These are phyloP conservation scores for Acer campestre DNA, from an alignment of 345 rosid genomes.

Conservation along the genomic window DNA sequence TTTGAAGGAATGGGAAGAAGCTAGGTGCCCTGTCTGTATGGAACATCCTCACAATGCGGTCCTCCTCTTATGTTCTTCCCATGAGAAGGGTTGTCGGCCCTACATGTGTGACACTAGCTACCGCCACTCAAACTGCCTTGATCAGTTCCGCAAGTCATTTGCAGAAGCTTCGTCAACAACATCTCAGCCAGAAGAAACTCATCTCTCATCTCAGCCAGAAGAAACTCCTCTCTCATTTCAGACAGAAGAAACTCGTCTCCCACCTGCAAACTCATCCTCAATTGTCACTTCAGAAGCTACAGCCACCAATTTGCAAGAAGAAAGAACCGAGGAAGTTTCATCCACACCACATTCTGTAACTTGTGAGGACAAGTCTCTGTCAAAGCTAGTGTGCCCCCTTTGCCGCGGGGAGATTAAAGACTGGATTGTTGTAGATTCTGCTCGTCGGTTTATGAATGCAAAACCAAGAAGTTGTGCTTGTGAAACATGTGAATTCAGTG, in stretches of 20 bases:
- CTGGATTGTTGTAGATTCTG: conserved; percentile 72
- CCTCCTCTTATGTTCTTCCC: conserved; percentile 87
- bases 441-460: conserved; percentile 82
- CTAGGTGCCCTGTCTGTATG: conserved; percentile 96
- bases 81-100: conserved; percentile 92
- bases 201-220: conserved; percentile 32
- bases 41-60: conserved; percentile 99
- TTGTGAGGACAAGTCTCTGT: conserved; percentile 40
- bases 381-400: conserved; percentile 76
- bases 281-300: conserved; percentile 35
- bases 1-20: conserved; percentile 91
- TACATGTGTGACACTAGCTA: conserved; percentile 98
- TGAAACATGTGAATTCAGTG: conserved; percentile 76
- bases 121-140: conserved; percentile 95
- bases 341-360: conserved; percentile 22
- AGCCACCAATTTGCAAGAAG: conserved; percentile 38
- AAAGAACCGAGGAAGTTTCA: conserved; percentile 36
- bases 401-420: conserved; percentile 88
- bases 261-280: conserved; percentile 20
- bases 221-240: conserved; percentile 26
- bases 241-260: conserved; percentile 37
- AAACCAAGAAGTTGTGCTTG: conserved; percentile 86
- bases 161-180: conserved; percentile 33
- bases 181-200: conserved; percentile 40
- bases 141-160: conserved; percentile 81